phyloP scores from a whole-genome alignment of 208 protist species.

The Trypanosoma mega region DNA sequence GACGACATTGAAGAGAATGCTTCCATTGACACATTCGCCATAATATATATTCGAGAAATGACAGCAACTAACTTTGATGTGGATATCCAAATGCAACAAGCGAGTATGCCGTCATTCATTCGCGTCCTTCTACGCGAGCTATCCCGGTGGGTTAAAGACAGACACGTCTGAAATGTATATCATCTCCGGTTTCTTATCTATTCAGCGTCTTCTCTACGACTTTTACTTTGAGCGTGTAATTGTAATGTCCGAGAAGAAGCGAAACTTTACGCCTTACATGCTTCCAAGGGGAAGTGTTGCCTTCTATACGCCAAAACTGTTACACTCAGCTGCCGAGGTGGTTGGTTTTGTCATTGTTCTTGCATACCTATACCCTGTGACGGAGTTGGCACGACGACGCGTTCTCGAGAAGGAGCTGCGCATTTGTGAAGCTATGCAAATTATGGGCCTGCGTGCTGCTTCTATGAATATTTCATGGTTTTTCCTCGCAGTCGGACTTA shows the following conservation, averaged over 20 bases:
- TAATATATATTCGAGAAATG: constrained; percentile 30
- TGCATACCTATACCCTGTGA: constrained; percentile 32
- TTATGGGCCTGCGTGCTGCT: constrained; percentile 33
- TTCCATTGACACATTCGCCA: constrained; percentile 36
- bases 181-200: constrained; percentile 64
- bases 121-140: constrained; percentile 32
- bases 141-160: constrained; percentile 32
- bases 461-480: constrained; percentile 37
- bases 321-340: not conserved
- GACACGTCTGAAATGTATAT: constrained; percentile 69
- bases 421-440: constrained; percentile 38
- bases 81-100: constrained; percentile 55
- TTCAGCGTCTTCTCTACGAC: constrained; percentile 63
- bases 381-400: constrained; percentile 14
- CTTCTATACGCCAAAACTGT: not conserved
- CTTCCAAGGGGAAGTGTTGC: constrained; percentile 2
- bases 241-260: not conserved
- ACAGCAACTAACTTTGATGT: constrained; percentile 57
- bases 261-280: constrained; percentile 3
- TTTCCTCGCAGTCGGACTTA: constrained; percentile 5
- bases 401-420: constrained; percentile 41
- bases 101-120: constrained; percentile 35
- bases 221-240: constrained; percentile 52
- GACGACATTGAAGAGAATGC: constrained; percentile 32
- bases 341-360: constrained; percentile 24